A percentile compares a stretch with the other conserved stretches of the same genome.
phyloP scores from a whole-genome alignment of 441 rosid species.

The Viola pubescens region DNA sequence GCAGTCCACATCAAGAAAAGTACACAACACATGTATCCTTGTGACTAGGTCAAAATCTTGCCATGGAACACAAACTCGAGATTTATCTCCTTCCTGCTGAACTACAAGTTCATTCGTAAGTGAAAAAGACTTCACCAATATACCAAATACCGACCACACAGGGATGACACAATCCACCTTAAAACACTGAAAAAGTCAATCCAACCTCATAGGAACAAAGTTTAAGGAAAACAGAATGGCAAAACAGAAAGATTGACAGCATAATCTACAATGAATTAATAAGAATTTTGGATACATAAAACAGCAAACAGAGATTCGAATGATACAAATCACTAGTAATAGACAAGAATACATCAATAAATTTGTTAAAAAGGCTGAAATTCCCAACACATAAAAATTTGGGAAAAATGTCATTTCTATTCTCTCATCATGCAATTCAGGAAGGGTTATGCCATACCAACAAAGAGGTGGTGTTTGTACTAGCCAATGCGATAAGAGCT shows the following conservation, averaged over 20 bases:
- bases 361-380: slow-evolving; percentile 27
- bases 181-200: not conserved
- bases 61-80: too few species aligned
- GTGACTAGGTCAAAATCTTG: too few species aligned
- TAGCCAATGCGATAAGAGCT: slow-evolving; percentile 11
- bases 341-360: slow-evolving; percentile 20
- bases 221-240: not conserved
- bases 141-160: too few species aligned
- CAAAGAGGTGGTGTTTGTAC: slow-evolving; percentile 17
- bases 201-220: not conserved
- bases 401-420: slow-evolving; percentile 34
- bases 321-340: slow-evolving; percentile 12
- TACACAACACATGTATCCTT: too few species aligned
- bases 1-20: too few species aligned
- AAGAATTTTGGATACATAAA: slow-evolving; percentile 9
- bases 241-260: not conserved
- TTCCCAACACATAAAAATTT: slow-evolving; percentile 40
- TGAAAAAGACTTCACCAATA: too few species aligned
- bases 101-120: too few species aligned
- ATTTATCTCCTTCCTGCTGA: too few species aligned
- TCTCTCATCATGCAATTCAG: slow-evolving; percentile 13
- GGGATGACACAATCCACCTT: too few species aligned
- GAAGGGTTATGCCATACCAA: slow-evolving; percentile 14
- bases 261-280: slow-evolving; percentile 6
- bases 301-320: slow-evolving; percentile 11